Base-by-base conservation (phyloP, 2,329 filamentous ascomycete genomes). In the Arthrocladium fulminans region DNA sequence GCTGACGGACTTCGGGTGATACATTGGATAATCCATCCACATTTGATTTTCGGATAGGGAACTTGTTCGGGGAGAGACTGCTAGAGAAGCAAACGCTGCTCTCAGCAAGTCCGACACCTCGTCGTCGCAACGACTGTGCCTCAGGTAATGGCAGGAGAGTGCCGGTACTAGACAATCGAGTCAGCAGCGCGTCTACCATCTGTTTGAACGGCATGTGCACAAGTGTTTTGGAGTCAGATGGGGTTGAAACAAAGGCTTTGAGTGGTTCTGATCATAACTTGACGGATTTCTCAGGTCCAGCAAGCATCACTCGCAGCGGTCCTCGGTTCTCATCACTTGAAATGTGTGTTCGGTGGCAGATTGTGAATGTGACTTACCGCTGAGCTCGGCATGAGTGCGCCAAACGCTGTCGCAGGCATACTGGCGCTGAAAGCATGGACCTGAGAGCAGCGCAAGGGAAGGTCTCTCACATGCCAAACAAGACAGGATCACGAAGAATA, bases 301-400 rank as follows among this genome's bases (percentile, higher is more conserved):
- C 62, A 63, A 70, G 69, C 69, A 72, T 81, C 77, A 79, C 76
- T 75, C 77, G 79, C 79, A 82, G 79, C 79, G 79, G 79, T 83
- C 82, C 79, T 81, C 54, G 32, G 22, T 39, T 64, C 63, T 73
- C 69, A 71, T 73, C 70, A 69, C 66, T 45, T 54, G 45, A 49
- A n/a, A 53, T 25, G 42, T 41, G 48, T 22, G 22, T 22, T 40
- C 23, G 3, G 37, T 20, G n/a, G 37, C 24, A 42, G 39, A 10
- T 42, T n/a, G n/a, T n/a, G n/a, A n/a, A 22, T 3, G 9, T 35
- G n/a, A 54, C 65, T 60, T 65, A 72, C 70, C 64, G 66, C 35
- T 38, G 23, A 5, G 15, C 2, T 3, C 32, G 44, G 8, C 44
- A 38, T 27, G 32, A 47, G 20, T 27, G 44, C 34, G 32, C 20